These are phyloP conservation scores for Takakia lepidozioides DNA, from an alignment of 225 moss, liverwort and hornwort species.

Conservation along the genomic window DNA sequence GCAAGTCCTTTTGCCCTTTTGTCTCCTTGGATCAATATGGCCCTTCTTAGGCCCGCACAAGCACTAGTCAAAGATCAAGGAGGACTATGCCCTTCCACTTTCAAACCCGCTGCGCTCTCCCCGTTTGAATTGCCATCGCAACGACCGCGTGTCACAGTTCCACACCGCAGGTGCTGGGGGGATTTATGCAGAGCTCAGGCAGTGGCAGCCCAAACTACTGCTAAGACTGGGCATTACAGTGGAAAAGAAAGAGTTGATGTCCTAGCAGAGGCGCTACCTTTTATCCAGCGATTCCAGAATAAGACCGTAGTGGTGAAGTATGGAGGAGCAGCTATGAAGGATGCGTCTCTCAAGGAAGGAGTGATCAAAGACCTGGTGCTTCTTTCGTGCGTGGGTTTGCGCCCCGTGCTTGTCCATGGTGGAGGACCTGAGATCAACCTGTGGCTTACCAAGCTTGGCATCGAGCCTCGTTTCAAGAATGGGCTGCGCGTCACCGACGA, in stretches of 20 bases:
- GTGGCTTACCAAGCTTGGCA: conserved; percentile 78
- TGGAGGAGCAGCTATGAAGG: conserved; percentile 99
- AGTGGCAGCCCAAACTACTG: conserved; percentile 12
- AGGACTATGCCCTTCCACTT: too few species aligned
- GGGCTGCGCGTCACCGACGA: conserved; percentile 84
- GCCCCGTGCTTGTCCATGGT: conserved; percentile 86
- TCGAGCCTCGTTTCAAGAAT: conserved; percentile 75
- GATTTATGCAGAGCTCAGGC: conserved; percentile 32
- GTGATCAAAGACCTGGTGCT: conserved; percentile 92
- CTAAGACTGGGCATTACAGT: conserved; percentile 26
- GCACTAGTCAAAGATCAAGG: too few species aligned
- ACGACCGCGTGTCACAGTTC: too few species aligned
- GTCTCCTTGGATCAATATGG: too few species aligned
- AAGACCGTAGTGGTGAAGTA: conserved; percentile 99
- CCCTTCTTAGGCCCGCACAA: too few species aligned
- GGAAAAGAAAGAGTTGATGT: conserved; percentile 93
- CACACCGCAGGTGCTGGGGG: too few species aligned
- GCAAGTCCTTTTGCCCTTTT: too few species aligned
- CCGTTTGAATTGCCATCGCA: too few species aligned
- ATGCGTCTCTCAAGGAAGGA: conserved; percentile 68
- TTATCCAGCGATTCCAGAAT: conserved; percentile 86
- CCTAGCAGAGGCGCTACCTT: conserved; percentile 79
- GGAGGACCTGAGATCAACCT: conserved; percentile 94
- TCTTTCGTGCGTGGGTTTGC: conserved; percentile 84
- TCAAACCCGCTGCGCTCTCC: too few species aligned